These are phyloP conservation scores for Ceratobasidium papillatum DNA, from an alignment of 1,284 basidiomycete species.

Conservation along the genomic window DNA sequence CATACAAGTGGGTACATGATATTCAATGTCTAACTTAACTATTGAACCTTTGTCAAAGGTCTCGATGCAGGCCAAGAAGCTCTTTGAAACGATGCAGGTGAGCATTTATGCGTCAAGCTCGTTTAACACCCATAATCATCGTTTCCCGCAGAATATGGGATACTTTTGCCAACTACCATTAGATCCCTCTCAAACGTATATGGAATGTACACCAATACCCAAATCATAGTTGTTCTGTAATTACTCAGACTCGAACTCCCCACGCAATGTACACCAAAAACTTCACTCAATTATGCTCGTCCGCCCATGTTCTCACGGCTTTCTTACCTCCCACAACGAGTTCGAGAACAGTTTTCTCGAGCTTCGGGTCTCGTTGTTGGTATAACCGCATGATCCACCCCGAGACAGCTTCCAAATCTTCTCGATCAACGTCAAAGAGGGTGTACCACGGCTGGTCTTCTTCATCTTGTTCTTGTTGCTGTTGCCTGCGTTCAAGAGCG, in stretches of 20 bases:
- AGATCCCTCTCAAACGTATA: slow-evolving; percentile 31
- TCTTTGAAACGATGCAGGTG: slow-evolving; percentile 33
- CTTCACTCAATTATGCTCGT: slow-evolving; percentile 27
- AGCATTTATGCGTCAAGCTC: neutral
- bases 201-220: slow-evolving; percentile 28
- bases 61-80: slow-evolving; percentile 22
- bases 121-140: neutral
- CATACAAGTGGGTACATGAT: slow-evolving; percentile 2
- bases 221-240: slow-evolving; percentile 4
- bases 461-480: slow-evolving; percentile 23
- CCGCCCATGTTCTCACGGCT: slow-evolving; percentile 78
- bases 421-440: slow-evolving; percentile 85
- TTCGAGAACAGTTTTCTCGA: slow-evolving; percentile 52
- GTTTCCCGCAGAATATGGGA: slow-evolving; percentile 11
- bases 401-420: slow-evolving; percentile 83
- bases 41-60: neutral
- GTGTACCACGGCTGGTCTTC: slow-evolving; percentile 71
- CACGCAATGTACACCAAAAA: slow-evolving; percentile 19
- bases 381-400: slow-evolving; percentile 84
- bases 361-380: slow-evolving; percentile 53
- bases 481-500: slow-evolving; percentile 23
- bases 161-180: slow-evolving; percentile 36
- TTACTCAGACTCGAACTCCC: neutral
- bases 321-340: slow-evolving; percentile 70
- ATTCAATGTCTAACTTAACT: neutral